A percentile compares a stretch with the other conserved stretches of the same genome.
Conservation (phyloP, 1,284 basidiomycete genomes). For the Trichosporon sp. region DNA sequence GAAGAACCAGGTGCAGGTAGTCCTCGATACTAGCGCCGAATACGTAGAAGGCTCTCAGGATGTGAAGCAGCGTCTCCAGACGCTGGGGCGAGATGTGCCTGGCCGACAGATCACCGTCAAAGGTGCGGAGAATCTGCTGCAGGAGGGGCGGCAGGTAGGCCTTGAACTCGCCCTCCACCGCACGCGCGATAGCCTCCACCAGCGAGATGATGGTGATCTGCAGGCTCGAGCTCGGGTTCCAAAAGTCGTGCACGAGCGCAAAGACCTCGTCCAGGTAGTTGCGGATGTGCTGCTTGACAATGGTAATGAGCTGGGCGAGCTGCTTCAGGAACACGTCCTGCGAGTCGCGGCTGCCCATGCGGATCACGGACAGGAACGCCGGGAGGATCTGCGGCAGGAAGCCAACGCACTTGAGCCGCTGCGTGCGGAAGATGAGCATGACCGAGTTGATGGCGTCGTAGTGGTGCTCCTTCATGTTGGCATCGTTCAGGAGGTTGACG, state of each 20-base stretch:
- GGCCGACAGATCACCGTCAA: slow-evolving; percentile 69
- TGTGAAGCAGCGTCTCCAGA: slow-evolving; percentile 84
- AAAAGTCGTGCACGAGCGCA: slow-evolving; percentile 76
- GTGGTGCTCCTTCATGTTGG: slow-evolving; percentile 77
- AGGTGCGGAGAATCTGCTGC: slow-evolving; percentile 80
- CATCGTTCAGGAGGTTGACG: slow-evolving; percentile 82
- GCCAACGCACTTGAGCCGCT: slow-evolving; percentile 91
- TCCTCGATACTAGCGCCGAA: slow-evolving; percentile 98
- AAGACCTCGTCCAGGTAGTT: slow-evolving; percentile 84
- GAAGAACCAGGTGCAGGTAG: slow-evolving; percentile 94
- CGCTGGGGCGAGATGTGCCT: slow-evolving; percentile 61
- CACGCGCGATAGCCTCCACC: slow-evolving; percentile 90
- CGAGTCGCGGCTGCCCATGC: slow-evolving; percentile 67
- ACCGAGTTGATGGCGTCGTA: slow-evolving; percentile 95
- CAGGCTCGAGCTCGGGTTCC: slow-evolving; percentile 73
- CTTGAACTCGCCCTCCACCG: slow-evolving; percentile 96
- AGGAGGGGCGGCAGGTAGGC: slow-evolving; percentile 91
- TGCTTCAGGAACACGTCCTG: slow-evolving; percentile 97
- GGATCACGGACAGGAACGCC: slow-evolving; percentile 86
- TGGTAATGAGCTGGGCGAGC: slow-evolving; percentile 89
- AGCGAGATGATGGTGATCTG: slow-evolving; percentile 91
- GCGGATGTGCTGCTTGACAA: slow-evolving; percentile 96
- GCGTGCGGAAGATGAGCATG: slow-evolving; percentile 99
- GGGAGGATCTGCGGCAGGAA: slow-evolving; percentile 97
- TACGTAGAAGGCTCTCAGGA: slow-evolving; percentile 73